Base-by-base conservation (phyloP, 169 alveolate species). In the Plasmodium cynomolgi region DNA sequence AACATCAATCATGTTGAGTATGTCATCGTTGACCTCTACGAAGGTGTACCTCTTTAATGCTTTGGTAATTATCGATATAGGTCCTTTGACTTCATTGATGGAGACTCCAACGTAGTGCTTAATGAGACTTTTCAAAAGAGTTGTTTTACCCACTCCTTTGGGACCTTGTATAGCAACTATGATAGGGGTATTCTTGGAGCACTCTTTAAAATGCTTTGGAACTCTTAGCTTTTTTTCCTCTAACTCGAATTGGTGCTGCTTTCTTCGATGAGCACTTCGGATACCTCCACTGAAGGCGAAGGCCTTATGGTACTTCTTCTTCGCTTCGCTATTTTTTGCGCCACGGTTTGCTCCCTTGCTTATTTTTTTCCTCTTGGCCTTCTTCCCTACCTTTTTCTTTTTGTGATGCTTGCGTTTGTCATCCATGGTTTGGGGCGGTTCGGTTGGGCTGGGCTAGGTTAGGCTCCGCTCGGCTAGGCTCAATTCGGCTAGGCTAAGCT, bases 51-150 rank as follows among this genome's bases (percentile, higher is more conserved):
- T 97, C 34, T 99, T 98, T 73, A 97, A 96, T 93, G 98, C 98
- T 72, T 98, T 97, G 41, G 99, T 98, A 86, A 99, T 99, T 77
- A 99, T 95, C 2, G 99, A 99, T 50, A 99, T 97, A 71, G 99
- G 97, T 4, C 99, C 99, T 17, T 90, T 83, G 11, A 98, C 94
- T 74, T 95, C 97, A 58, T 96, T 95, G 6, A 97, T 96, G 62
- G 81, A 93, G 44, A 96, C 85, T 31, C 95, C 98, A 20, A 99
- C 98, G 96, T 98, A 99, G 95, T 98, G 99, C 93, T 98, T 98
- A 33, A 99, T 99, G 56, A 99, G 95, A 5, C 99, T 99, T 92
- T 98, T 99, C 39, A 99, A 98, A 39, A 99, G 95, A 20, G 99
- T 99, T 26, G 99, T 96, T 96, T 99, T 99, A 3, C 99, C 99